A percentile compares a stretch with the other conserved stretches of the same genome.
Evolutionary conservation across 1,284 basidiomycete species (phyloP).

Genomic region (Anthracocystis panici-leucophaei): DNA sequence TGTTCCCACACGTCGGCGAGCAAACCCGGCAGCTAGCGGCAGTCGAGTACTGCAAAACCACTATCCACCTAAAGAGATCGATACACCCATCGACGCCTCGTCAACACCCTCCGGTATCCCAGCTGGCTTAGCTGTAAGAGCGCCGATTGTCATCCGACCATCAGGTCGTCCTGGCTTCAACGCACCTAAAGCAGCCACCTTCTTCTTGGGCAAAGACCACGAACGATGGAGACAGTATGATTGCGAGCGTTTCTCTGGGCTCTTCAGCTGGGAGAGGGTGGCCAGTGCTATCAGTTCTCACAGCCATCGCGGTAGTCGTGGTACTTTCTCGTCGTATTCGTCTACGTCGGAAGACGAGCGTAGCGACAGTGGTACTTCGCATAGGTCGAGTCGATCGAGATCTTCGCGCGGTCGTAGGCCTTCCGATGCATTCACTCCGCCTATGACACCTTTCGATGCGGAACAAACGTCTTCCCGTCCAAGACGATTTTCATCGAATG

Average conservation of each 20-base stretch:
- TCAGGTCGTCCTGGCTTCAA: conserved; percentile 48
- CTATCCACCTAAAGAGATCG: conserved; percentile 38
- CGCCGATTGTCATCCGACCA: conserved; percentile 46
- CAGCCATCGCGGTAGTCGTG: conserved; percentile 34
- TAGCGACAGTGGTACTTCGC: conserved; percentile 42
- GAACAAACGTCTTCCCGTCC: conserved; percentile 16
- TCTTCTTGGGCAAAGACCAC: conserved; percentile 66
- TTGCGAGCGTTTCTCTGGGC: conserved; percentile 45
- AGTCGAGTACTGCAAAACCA: conserved; percentile 38
- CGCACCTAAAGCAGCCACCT: conserved; percentile 54
- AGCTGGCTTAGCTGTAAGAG: conserved; percentile 24
- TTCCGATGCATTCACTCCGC: conserved; percentile 34
- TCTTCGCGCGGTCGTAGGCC: conserved; percentile 41
- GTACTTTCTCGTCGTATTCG: conserved; percentile 39
- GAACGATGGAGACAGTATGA: conserved; percentile 65
- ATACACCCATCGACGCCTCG: conserved; percentile 8
- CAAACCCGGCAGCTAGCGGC: conserved; percentile 7
- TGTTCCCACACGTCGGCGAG: conserved; percentile 9
- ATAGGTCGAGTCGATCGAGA: conserved; percentile 38
- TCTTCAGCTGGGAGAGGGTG: conserved; percentile 43
- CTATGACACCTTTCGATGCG: conserved; percentile 36
- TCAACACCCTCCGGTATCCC: conserved; percentile 9
- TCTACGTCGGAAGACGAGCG: conserved; percentile 45
- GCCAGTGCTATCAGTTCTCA: conserved; percentile 49
- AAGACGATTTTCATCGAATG: conserved; percentile 56